Base-by-base conservation (phyloP, 345 rosid genomes). In the Pistacia vera region DNA sequence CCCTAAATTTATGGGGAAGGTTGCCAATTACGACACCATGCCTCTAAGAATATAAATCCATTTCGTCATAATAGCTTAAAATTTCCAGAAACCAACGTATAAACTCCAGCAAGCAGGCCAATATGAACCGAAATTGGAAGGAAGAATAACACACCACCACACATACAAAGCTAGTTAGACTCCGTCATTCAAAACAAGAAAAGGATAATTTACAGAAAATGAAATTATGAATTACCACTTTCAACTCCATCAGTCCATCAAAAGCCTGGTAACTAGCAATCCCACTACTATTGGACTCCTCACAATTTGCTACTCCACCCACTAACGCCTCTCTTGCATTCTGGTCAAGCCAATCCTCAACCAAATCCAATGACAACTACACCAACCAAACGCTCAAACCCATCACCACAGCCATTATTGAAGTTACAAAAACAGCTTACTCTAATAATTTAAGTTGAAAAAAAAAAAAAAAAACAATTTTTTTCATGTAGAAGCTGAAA, bases 241-340 rank as follows among this genome's bases (percentile, higher is more conserved):
- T 90, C 54, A 95, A 85, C 70, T 93, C 87, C 87, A 82, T 85
- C 76, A 86, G 76, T 78, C 99, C 97, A 82, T 90, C 87, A 63
- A 58, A 84, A 71, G 97, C 94, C 75, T 84, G 94, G 76, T 89
- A 92, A 78, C 85, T 72, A 75, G 96, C 91, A 88, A 92, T 84
- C 77, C 86, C 86, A 78, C 87, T 77, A 54, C 87, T 82, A 82
- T 78, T 84, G 84, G 81, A 79, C 54, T 78, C 85, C 51, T 80
- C 74, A 14, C 81, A 81, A 46, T 78, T 81, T 70, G 89, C 89
- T 30, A 78, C 73, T 71, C 81, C 81, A 60, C 91, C 89, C 71
- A 85, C 41, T 8, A 87, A 75, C 18, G 88, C 87, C 83, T 80
- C 84, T 25, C 70, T 81, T 49, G 84, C 89, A 85, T 93, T 88